Percentiles rank a stretch among this genome's conserved stretches.
Evolutionary conservation across 495 filamentous ascomycete species (phyloP).

Genomic region (Jackrogersella multiformis): DNA sequence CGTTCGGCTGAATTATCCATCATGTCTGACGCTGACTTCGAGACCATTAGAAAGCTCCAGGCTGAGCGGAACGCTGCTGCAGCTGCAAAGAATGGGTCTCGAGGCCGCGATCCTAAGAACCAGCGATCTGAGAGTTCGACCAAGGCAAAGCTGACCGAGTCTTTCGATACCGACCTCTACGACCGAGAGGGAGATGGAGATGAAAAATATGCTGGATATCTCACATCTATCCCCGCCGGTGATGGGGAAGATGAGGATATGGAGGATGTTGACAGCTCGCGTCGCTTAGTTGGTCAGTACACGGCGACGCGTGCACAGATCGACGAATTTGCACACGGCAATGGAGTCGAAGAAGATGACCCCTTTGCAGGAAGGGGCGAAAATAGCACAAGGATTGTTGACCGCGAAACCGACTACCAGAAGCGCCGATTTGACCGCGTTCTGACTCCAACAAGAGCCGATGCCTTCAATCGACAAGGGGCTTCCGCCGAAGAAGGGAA

Average conservation of each 20-base stretch:
- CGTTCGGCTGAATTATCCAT: conserved; percentile 43
- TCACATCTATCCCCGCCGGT: conserved; percentile 83
- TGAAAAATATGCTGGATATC: conserved; percentile 92
- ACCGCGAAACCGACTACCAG: conserved; percentile 97
- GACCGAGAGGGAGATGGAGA: conserved; percentile 77
- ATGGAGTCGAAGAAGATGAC: conserved; percentile 90
- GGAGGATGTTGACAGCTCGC: conserved; percentile 74
- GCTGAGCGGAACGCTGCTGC: conserved; percentile 90
- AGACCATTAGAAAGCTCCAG: conserved; percentile 82
- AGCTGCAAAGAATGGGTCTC: conserved; percentile 84
- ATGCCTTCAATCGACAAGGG: conserved; percentile 81
- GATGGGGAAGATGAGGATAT: conserved; percentile 89
- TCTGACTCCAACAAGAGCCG: conserved; percentile 86
- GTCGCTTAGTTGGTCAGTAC: conserved; percentile 93
- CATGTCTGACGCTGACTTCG: conserved; percentile 80
- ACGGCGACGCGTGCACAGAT: conserved; percentile 91
- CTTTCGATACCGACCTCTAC: conserved; percentile 93
- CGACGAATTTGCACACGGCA: conserved; percentile 89
- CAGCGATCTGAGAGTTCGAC: conserved; percentile 91
- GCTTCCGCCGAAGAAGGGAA: conserved; percentile 68
- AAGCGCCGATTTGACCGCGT: conserved; percentile 90
- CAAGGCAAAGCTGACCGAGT: conserved; percentile 94
- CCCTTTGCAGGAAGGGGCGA: conserved; percentile 82
- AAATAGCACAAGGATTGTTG: conserved; percentile 86
- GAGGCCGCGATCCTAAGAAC: conserved; percentile 83